Evolutionary conservation across 2,329 filamentous ascomycete species (phyloP), one percentile per base, ranked within the genome.

Genomic region (Dactylella cylindrospora): DNA sequence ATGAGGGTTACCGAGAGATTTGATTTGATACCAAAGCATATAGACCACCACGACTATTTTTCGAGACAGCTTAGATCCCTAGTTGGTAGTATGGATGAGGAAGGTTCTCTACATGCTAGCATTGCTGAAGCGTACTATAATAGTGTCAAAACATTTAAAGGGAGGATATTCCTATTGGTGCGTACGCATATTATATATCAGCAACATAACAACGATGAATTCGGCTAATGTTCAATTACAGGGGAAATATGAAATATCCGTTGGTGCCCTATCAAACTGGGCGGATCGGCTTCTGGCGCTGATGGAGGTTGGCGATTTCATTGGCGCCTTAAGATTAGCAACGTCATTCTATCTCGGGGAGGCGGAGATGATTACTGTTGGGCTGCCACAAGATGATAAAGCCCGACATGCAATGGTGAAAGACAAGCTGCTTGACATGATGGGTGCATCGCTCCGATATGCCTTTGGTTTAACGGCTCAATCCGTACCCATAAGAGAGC

Each of bases 51-150:
- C 44, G 90, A 97, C 70, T 75, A 95, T 12, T 98, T 97, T 72
- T 96, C 91, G 0, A 80, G 82, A 20, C 93, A 97, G 70, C 76
- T 98, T 9, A 85, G 88, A 69, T 80, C 77, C 13, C 79, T 97
- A 4, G 88, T 98, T 17, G 93, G 97, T 72, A 85, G 90, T 62
- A 77, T 93, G 13, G 86, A 96, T 66, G 90, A 95, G 67, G 84
- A 90, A 57, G 90, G 96, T 68, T 88, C 89, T 0, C 86, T 97
- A 84, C 93, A 97, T 73, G 91, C 91, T 1, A 90, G 97, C 6
- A 88, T 97, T 40, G 91, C 91, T 5, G 93, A 98, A 76, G 93
- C 90, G 0, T 98, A 96, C 68, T 91, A 91, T 71, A 97, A 97
- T 89, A 96, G 91, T 73, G 91, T 97, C 74, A 89, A 88, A 70